Evolutionary conservation across 2,329 filamentous ascomycete species (phyloP).

Genomic region (Calonectria montana): DNA sequence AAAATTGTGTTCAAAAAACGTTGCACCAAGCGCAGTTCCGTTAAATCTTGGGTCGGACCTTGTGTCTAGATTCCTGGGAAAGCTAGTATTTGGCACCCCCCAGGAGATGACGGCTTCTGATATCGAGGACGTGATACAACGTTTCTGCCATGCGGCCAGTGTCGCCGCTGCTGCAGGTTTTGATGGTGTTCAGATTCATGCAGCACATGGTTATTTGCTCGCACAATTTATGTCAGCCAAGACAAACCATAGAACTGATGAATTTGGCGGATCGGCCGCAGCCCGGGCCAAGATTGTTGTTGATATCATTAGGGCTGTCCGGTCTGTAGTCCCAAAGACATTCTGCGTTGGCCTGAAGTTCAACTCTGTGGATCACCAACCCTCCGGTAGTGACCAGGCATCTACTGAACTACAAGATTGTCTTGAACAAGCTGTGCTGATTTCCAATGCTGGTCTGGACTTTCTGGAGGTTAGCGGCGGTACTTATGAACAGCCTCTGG

Average conservation of each 20-base stretch:
- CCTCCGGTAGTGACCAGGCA: neutral
- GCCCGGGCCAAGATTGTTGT: slow-evolving; percentile 62
- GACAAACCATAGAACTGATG: slow-evolving; percentile 64
- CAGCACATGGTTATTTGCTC: slow-evolving; percentile 68
- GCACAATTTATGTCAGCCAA: slow-evolving; percentile 64
- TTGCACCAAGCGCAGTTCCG: slow-evolving; percentile 57
- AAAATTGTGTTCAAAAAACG: slow-evolving; percentile 49
- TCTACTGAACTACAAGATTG: slow-evolving; percentile 60
- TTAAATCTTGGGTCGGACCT: slow-evolving; percentile 54
- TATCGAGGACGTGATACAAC: slow-evolving; percentile 62
- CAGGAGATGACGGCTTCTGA: slow-evolving; percentile 66
- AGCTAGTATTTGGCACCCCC: slow-evolving; percentile 63
- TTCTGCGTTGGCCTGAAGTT: slow-evolving; percentile 67
- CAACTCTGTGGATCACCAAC: slow-evolving; percentile 68
- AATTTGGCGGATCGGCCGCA: slow-evolving; percentile 64
- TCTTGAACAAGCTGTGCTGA: slow-evolving; percentile 66
- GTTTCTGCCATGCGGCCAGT: slow-evolving; percentile 65
- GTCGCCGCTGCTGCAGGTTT: slow-evolving; percentile 59
- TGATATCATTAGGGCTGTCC: slow-evolving; percentile 60
- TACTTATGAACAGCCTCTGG: slow-evolving; percentile 63
- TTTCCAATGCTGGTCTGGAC: slow-evolving; percentile 65
- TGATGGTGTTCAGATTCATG: slow-evolving; percentile 58
- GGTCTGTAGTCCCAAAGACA: slow-evolving; percentile 47
- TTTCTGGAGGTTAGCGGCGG: slow-evolving; percentile 78
- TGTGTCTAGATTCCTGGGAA: slow-evolving; percentile 45